A percentile compares a stretch with the other conserved stretches of the same genome.
Conservation (phyloP, 2,329 filamentous ascomycete genomes). For the Phyllosticta citrichinensis region DNA sequence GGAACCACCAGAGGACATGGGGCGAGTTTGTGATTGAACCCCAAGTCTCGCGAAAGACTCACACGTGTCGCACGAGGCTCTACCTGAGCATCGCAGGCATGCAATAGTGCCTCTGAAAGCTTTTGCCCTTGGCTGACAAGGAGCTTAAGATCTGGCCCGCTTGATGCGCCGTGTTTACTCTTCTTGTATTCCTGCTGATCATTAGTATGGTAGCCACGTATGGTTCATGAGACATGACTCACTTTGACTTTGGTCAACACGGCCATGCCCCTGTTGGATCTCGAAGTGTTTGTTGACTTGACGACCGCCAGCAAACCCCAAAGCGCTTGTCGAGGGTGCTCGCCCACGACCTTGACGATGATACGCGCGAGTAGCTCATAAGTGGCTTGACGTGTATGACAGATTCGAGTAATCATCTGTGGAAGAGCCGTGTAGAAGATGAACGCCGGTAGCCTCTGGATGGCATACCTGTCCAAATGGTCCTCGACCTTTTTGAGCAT, state of each 20-base stretch:
- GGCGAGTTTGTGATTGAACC: conserved; percentile 73
- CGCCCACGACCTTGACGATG: conserved; percentile 73
- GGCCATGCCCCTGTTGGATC: conserved; percentile 43
- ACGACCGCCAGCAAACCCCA: conserved; percentile 87
- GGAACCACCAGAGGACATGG: conserved; percentile 83
- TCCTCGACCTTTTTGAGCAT: conserved; percentile 59
- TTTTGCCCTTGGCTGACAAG: conserved; percentile 72
- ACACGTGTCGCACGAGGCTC: conserved; percentile 59
- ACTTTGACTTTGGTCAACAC: conserved; percentile 34
- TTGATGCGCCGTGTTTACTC: conserved; percentile 31
- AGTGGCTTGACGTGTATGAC: conserved; percentile 69
- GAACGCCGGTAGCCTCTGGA: conserved; percentile 56
- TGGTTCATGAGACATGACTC: conserved; percentile 14
- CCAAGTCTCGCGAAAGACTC: conserved; percentile 66
- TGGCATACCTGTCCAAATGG: conserved; percentile 70
- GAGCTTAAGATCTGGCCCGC: conserved; percentile 52
- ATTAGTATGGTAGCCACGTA: conserved; percentile 14
- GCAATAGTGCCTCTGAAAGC: conserved; percentile 70
- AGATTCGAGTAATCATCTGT: conserved; percentile 92
- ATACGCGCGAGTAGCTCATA: conserved; percentile 69
- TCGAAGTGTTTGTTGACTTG: conserved; percentile 65
- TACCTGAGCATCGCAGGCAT: conserved; percentile 71
- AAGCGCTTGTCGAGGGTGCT: conserved; percentile 82
- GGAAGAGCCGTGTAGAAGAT: conserved; percentile 77
- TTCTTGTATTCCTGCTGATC: conserved; percentile 41